These are phyloP conservation scores for Verticillium dahliae DNA, from an alignment of 2,329 filamentous ascomycete genomes.

Conservation along the genomic window DNA sequence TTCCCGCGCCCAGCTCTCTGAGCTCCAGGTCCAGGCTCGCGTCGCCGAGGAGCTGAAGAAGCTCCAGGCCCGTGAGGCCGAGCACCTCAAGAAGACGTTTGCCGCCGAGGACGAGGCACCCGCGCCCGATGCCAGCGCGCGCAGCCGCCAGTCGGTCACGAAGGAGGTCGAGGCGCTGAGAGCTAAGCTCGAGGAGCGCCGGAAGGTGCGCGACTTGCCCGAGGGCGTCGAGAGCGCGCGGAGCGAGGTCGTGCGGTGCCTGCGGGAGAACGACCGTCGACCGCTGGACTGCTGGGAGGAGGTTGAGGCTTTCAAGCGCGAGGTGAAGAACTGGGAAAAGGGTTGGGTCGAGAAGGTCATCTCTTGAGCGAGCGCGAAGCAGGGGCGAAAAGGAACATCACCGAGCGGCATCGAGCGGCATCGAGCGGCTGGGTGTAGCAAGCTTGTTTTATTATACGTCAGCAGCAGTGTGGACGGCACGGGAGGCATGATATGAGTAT, in stretches of 20 bases:
- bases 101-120: slow-evolving; percentile 48
- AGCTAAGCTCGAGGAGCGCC: slow-evolving; percentile 53
- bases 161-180: slow-evolving; percentile 55
- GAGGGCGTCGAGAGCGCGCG: slow-evolving; percentile 68
- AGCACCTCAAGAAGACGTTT: slow-evolving; percentile 62
- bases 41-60: slow-evolving; percentile 79
- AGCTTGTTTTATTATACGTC: slow-evolving; percentile 5
- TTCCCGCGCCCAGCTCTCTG: slow-evolving; percentile 74
- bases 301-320: slow-evolving; percentile 83
- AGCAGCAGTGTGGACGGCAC: slow-evolving; percentile 1
- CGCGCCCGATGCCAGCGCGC: slow-evolving; percentile 18
- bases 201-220: slow-evolving; percentile 62
- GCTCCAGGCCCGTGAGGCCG: slow-evolving; percentile 63
- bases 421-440: neutral
- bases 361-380: slow-evolving; percentile 20
- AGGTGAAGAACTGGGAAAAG: slow-evolving; percentile 81
- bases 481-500: neutral
- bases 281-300: slow-evolving; percentile 93
- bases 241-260: slow-evolving; percentile 68
- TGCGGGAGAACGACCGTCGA: slow-evolving; percentile 77
- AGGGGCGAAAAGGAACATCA: neutral
- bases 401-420: neutral
- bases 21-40: slow-evolving; percentile 83
- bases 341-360: slow-evolving; percentile 82
- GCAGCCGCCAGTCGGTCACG: slow-evolving; percentile 42